phyloP scores from a whole-genome alignment of 805 yeast species.

The Saccharomycopsis fodiens region DNA sequence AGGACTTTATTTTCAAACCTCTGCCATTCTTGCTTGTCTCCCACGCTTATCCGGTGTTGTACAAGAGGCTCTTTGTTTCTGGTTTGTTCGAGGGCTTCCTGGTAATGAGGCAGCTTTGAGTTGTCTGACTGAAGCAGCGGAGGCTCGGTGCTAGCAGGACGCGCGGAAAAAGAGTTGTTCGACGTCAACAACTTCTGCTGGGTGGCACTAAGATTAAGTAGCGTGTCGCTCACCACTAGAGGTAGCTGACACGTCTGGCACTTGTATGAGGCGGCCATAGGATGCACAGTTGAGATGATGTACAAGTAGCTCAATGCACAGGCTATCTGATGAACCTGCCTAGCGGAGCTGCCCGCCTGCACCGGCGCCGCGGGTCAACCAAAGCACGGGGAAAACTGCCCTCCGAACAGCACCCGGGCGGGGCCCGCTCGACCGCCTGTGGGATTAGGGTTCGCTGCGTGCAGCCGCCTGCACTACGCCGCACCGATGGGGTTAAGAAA shows the following conservation, averaged over 20 bases:
- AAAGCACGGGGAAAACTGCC: too few relatives aligned
- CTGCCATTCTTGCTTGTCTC: not conserved
- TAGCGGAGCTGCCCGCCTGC: too few relatives aligned
- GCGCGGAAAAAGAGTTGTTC: slow-evolving; percentile 21
- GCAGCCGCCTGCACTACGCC: too few relatives aligned
- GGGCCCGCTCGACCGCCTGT: too few relatives aligned
- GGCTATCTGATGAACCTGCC: too few relatives aligned
- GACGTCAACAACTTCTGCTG: slow-evolving; percentile 37
- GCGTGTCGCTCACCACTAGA: slow-evolving; percentile 34
- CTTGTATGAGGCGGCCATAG: too few relatives aligned
- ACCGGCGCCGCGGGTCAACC: too few relatives aligned
- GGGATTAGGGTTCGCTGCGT: too few relatives aligned
- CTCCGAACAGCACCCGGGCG: too few relatives aligned
- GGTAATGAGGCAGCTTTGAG: slow-evolving; percentile 4
- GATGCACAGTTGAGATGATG: too few relatives aligned
- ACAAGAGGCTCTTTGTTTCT: not conserved
- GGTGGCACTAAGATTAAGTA: slow-evolving; percentile 35
- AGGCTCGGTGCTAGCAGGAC: slow-evolving; percentile 5
- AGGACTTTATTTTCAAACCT: slow-evolving; percentile 9
- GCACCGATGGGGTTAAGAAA: too few relatives aligned
- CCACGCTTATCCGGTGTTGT: not conserved
- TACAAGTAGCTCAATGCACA: too few relatives aligned
- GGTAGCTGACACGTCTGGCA: slow-evolving; percentile 44
- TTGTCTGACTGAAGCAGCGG: slow-evolving; percentile 1
- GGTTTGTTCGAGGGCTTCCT: slow-evolving; percentile 9